A percentile compares a stretch with the other conserved stretches of the same genome.
phyloP scores from a whole-genome alignment of 495 filamentous ascomycete species.

The Filosporella fistucella region DNA sequence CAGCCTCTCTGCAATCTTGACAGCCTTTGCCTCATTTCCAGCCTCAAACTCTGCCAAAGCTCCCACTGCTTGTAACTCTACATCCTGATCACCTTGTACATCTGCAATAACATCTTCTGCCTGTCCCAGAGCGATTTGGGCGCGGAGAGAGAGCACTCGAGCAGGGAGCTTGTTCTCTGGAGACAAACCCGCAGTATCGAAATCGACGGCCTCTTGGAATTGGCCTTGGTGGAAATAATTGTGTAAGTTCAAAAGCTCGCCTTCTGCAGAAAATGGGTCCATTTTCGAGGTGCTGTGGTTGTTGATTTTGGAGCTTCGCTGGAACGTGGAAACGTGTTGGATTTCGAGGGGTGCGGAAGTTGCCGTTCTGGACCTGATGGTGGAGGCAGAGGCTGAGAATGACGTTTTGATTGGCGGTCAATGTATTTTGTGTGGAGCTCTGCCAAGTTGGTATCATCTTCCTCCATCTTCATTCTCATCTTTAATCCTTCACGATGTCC shows the following conservation, averaged over 20 bases:
- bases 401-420: no score
- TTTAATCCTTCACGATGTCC: no score
- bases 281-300: slow-evolving; percentile 34
- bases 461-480: no score
- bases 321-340: not conserved
- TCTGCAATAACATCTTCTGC: slow-evolving; percentile 65
- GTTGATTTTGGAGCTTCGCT: not conserved
- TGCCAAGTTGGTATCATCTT: no score
- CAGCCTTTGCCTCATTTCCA: slow-evolving; percentile 57
- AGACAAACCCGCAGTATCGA: slow-evolving; percentile 70
- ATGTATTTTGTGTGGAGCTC: no score
- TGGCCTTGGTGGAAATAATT: slow-evolving; percentile 93
- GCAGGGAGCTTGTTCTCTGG: slow-evolving; percentile 71
- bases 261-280: slow-evolving; percentile 95
- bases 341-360: not conserved
- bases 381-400: no score
- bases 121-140: slow-evolving; percentile 76
- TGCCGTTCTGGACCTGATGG: not conserved
- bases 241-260: slow-evolving; percentile 94
- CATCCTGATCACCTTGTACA: slow-evolving; percentile 57
- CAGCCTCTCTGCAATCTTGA: slow-evolving; percentile 60
- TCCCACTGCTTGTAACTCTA: slow-evolving; percentile 75
- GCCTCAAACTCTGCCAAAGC: slow-evolving; percentile 65
- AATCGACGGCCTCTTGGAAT: slow-evolving; percentile 77
- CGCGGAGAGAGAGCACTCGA: slow-evolving; percentile 74